phyloP scores from a whole-genome alignment of 805 yeast species.

The Yamadazyma tumulicola region DNA sequence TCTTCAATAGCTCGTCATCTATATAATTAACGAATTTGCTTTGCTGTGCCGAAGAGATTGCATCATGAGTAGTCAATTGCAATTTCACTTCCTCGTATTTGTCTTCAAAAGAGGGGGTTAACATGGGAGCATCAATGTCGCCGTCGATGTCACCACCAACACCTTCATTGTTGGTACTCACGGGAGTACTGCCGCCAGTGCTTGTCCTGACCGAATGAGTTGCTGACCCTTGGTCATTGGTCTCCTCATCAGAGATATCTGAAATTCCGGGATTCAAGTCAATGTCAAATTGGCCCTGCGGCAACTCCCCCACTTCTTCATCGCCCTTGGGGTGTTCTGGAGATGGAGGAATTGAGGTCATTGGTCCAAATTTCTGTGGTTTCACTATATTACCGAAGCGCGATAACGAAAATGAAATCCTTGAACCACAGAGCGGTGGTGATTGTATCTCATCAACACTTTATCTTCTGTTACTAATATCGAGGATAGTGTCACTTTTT shows the following conservation, averaged over 20 bases:
- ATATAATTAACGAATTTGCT: constrained; percentile 33
- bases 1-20: constrained; percentile 31
- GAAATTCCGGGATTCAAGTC: constrained; percentile 41
- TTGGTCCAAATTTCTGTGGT: no score
- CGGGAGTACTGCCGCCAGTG: background rate
- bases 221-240: background rate
- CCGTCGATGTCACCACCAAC: constrained; percentile 12
- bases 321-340: constrained; percentile 35
- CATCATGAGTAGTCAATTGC: constrained; percentile 5
- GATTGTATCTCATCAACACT: no score
- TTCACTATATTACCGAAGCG: no score
- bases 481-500: no score
- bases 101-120: constrained; percentile 29
- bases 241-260: constrained; percentile 16
- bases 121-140: constrained; percentile 18
- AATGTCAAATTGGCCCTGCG: constrained; percentile 24
- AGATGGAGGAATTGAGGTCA: constrained; percentile 32
- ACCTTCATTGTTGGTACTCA: background rate
- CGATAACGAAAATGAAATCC: no score
- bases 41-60: constrained; percentile 25
- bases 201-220: background rate
- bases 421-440: no score
- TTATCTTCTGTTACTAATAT: no score
- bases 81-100: constrained; percentile 16
- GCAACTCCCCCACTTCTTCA: constrained; percentile 28